phyloP scores from a whole-genome alignment of 129 eudicot species.

The Artemisia argyi region DNA sequence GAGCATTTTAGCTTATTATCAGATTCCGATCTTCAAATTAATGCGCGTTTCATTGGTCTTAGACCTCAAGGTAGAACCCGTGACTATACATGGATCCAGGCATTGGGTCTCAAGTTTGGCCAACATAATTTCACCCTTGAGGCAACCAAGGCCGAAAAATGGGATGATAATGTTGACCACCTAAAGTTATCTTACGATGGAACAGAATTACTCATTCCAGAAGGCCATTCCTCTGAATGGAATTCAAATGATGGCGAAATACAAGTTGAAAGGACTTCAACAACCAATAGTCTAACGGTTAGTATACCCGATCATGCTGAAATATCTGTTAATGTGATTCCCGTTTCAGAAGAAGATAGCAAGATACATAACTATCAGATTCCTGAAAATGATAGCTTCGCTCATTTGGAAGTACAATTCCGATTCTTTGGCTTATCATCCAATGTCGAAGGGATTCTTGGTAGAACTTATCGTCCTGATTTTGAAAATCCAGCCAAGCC shows the following conservation, averaged over 20 bases:
- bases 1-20: slow-evolving; percentile 52
- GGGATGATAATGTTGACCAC: slow-evolving; percentile 45
- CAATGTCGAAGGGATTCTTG: slow-evolving; percentile 54
- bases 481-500: slow-evolving; percentile 52
- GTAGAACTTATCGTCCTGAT: slow-evolving; percentile 49
- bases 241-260: slow-evolving; percentile 30
- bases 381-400: slow-evolving; percentile 44
- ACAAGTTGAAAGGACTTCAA: slow-evolving; percentile 53
- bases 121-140: slow-evolving; percentile 48
- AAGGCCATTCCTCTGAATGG: slow-evolving; percentile 50
- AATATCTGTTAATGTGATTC: slow-evolving; percentile 46
- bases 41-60: slow-evolving; percentile 51
- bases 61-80: slow-evolving; percentile 50
- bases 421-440: slow-evolving; percentile 45
- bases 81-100: slow-evolving; percentile 62
- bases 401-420: slow-evolving; percentile 54
- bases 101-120: slow-evolving; percentile 44
- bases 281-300: slow-evolving; percentile 38
- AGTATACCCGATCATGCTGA: slow-evolving; percentile 39
- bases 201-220: slow-evolving; percentile 25
- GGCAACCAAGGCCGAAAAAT: slow-evolving; percentile 40
- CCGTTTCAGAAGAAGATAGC: slow-evolving; percentile 51
- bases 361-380: slow-evolving; percentile 49
- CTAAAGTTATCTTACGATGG: slow-evolving; percentile 35
- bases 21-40: slow-evolving; percentile 47